Evolutionary conservation across 495 filamentous ascomycete genomes (phyloP).

Genomic region (Staphylotrichum tortipilum): DNA sequence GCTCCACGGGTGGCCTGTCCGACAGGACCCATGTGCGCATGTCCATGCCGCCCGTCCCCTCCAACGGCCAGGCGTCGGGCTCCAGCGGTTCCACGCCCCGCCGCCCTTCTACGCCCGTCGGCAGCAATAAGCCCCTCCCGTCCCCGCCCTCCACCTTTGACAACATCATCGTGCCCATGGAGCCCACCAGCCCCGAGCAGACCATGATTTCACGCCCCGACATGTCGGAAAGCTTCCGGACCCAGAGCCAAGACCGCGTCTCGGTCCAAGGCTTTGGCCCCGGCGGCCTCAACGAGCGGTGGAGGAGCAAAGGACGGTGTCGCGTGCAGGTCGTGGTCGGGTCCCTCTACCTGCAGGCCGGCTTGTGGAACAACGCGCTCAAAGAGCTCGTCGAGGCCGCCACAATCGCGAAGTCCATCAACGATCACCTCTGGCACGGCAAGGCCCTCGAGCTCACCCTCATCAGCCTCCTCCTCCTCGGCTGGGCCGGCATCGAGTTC

Average conservation of each 20-base stretch:
- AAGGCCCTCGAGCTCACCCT: conserved; percentile 86
- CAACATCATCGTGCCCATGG: conserved; percentile 47
- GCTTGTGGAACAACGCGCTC: conserved; percentile 81
- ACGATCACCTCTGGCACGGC: conserved; percentile 93
- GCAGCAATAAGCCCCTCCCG: conserved; percentile 35
- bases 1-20: conserved; percentile 36
- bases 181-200: conserved; percentile 28
- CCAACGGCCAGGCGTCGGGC: conserved; percentile 25
- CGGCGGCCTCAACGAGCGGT: conserved; percentile 61
- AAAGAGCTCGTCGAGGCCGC: conserved; percentile 78
- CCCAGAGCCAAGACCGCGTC: conserved; percentile 63
- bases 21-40: conserved; percentile 54
- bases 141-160: conserved; percentile 65
- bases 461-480: conserved; percentile 72
- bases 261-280: conserved; percentile 80
- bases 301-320: conserved; percentile 73
- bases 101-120: conserved; percentile 44
- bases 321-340: conserved; percentile 75
- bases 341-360: conserved; percentile 77
- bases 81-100: conserved; percentile 42
- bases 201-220: conserved; percentile 21
- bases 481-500: conserved; percentile 81
- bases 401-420: conserved; percentile 64
- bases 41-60: conserved; percentile 61
- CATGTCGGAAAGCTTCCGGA: conserved; percentile 29